Conservation (phyloP, 805 yeast genomes). For the Torulaspora delbrueckii region DNA sequence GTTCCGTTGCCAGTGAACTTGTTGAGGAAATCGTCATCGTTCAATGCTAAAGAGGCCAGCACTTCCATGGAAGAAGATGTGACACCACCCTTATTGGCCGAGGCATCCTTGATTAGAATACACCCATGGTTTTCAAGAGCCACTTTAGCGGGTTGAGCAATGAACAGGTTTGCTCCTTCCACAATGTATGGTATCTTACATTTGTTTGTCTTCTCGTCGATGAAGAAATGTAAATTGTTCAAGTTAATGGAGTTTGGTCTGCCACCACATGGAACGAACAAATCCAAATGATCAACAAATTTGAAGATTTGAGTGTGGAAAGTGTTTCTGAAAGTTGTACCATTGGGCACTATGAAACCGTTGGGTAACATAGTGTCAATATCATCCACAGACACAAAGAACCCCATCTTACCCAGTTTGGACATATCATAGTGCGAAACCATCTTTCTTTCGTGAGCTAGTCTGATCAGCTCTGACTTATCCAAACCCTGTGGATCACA, state of each 20-base stretch:
- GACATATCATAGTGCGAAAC: conserved; percentile 62
- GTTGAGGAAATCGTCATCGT: conserved; percentile 72
- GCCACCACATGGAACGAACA: conserved; percentile 98
- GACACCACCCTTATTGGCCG: conserved; percentile 98
- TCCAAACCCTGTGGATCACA: conserved; percentile 89
- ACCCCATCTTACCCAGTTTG: conserved; percentile 70
- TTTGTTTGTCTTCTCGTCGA: conserved; percentile 73
- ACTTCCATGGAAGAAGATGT: conserved; percentile 95
- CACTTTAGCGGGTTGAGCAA: conserved; percentile 90
- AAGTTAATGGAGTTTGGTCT: conserved; percentile 95
- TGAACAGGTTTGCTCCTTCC: conserved; percentile 95
- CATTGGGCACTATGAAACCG: conserved; percentile 70
- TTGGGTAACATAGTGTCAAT: conserved; percentile 70
- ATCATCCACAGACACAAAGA: conserved; percentile 80
- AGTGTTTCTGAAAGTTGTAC: conserved; percentile 83
- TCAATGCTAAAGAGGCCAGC: conserved; percentile 86
- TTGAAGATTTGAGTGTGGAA: conserved; percentile 76
- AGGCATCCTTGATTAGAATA: conserved; percentile 87
- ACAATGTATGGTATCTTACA: conserved; percentile 79
- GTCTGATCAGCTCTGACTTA: conserved; percentile 66
- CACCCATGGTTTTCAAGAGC: conserved; percentile 83
- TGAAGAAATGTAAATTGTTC: conserved; percentile 65
- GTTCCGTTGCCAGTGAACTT: conserved; percentile 59
- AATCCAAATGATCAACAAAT: conserved; percentile 59
- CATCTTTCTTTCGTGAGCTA: conserved; percentile 75